Evolutionary conservation across 495 filamentous ascomycete genomes (phyloP).

Genomic region (Ascodesmis nigricans): DNA sequence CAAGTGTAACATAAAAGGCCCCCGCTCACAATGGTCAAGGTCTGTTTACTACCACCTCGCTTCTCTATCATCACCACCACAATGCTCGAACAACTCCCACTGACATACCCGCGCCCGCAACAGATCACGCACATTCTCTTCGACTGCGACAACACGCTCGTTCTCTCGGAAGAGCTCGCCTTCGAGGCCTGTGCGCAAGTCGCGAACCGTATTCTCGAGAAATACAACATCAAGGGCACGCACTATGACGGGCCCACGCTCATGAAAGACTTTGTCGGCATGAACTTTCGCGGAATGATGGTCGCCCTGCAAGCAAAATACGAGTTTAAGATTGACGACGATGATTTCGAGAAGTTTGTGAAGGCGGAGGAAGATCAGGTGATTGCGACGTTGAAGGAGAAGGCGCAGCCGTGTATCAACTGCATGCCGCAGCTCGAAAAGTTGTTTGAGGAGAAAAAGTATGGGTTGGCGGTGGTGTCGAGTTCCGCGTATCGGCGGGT

Average conservation of each 20-base stretch:
- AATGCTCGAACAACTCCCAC: no score
- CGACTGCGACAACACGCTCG: constrained; percentile 96
- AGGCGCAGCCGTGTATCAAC: constrained; percentile 55
- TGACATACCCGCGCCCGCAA: no score
- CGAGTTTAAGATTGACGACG: constrained; percentile 41
- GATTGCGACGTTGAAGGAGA: constrained; percentile 50
- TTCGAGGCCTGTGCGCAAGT: constrained; percentile 88
- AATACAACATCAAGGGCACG: constrained; percentile 37
- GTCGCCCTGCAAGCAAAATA: constrained; percentile 51
- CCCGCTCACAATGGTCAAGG: no score
- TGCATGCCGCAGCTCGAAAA: constrained; percentile 45
- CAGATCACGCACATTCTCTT: constrained; percentile 73
- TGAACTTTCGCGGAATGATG: constrained; percentile 92
- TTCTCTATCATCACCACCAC: no score
- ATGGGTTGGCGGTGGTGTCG: constrained; percentile 63
- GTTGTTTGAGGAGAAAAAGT: constrained; percentile 38
- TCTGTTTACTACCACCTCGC: no score
- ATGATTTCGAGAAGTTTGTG: constrained; percentile 58
- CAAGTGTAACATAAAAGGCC: no score
- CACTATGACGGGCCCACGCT: constrained; percentile 64
- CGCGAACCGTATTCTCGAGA: constrained; percentile 68
- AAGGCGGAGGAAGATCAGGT: constrained; percentile 61
- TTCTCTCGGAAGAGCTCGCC: constrained; percentile 74
- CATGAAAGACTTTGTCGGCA: constrained; percentile 75
- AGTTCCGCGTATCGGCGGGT: constrained; percentile 61